Percentiles rank a stretch among this genome's conserved stretches.
Conservation (phyloP, 2,329 filamentous ascomycete species). For the Talaromyces sp. region DNA sequence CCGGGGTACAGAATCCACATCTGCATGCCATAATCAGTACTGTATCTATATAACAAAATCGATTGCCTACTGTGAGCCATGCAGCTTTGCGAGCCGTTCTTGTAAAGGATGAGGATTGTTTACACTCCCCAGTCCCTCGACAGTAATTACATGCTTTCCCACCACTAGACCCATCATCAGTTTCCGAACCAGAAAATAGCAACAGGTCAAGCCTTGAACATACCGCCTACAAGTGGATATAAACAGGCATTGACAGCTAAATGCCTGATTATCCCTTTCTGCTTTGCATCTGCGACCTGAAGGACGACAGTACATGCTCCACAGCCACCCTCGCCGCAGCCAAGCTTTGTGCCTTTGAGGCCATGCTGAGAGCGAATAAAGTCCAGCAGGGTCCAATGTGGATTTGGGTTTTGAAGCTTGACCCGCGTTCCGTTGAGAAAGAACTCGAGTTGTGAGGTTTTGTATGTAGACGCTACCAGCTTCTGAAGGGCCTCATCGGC, state of each 20-base stretch:
- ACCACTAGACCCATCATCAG: conserved; percentile 55
- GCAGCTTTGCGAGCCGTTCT: conserved; percentile 69
- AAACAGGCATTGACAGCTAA: conserved; percentile 19
- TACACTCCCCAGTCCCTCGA: conserved; percentile 89
- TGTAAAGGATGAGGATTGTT: conserved; percentile 84
- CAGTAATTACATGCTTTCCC: conserved; percentile 96
- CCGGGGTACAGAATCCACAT: conserved; percentile 93
- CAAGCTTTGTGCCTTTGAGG: conserved; percentile 91
- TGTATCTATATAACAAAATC: background rate
- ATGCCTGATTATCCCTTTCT: conserved; percentile 10
- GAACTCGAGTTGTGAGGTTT: conserved; percentile 46
- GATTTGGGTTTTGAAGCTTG: conserved; percentile 78
- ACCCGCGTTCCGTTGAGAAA: conserved; percentile 93
- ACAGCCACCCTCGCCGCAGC: conserved; percentile 93
- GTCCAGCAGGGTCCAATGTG: conserved; percentile 85
- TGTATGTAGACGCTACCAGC: background rate
- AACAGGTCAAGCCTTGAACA: conserved; percentile 91
- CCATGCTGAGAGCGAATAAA: conserved; percentile 70
- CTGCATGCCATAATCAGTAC: conserved; percentile 78
- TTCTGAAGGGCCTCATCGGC: background rate
- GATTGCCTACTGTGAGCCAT: background rate
- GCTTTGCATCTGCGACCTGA: conserved; percentile 22
- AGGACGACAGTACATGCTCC: conserved; percentile 84
- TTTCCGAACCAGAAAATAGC: conserved; percentile 66
- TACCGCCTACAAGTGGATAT: conserved; percentile 89